Evolutionary conservation across 768 basidiomycete species (phyloP), one percentile per base, ranked within the genome.

Genomic region (Coprinopsis cinerea): DNA sequence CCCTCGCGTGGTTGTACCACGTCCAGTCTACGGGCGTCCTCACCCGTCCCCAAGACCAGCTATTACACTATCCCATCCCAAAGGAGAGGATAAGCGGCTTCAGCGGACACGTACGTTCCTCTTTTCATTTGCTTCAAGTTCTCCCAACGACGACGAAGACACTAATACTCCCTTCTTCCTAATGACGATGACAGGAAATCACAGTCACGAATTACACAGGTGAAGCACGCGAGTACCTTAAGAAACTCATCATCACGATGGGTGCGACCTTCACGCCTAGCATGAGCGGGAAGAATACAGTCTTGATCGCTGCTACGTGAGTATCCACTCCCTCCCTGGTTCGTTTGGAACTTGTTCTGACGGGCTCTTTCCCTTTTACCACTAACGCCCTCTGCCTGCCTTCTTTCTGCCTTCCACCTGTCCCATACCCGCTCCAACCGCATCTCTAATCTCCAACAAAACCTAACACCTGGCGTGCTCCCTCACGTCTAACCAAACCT

Each of bases 161-260:
- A 15, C 7, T 32, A 32, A 7, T 41, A 27, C 27, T 48, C 18
- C 51, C 11, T 30, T 34, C 18, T 7, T 50, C 18, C 44, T 9
- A 35, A n/a, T 32, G 17, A 24, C 4, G 18, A n/a, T 28, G 30
- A 32, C 53, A 92, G 88, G 74, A 79, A 55, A 82, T 95, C 48
- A 88, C 92, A 0, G 73, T 95, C 1, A 92, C 92, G 0, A 94
- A 94, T 60, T 95, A 93, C 61, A 87, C 88, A 0, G 92, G 93
- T 2, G 81, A 84, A 30, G 77, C 88, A 4, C 76, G 92, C 2
- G 92, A 95, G 46, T 94, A 94, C 59, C 74, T 97, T 44, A 92
- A 92, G 68, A 83, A 81, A 53, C 69, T 97, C 14, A 88, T 97
- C 44, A 67, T 67, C 4, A 66, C 78, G 3, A 81, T 90, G 76